Percentiles rank a stretch among this genome's conserved stretches.
Conservation (phyloP, 306 rosid genomes). For the Fagus crenata region DNA sequence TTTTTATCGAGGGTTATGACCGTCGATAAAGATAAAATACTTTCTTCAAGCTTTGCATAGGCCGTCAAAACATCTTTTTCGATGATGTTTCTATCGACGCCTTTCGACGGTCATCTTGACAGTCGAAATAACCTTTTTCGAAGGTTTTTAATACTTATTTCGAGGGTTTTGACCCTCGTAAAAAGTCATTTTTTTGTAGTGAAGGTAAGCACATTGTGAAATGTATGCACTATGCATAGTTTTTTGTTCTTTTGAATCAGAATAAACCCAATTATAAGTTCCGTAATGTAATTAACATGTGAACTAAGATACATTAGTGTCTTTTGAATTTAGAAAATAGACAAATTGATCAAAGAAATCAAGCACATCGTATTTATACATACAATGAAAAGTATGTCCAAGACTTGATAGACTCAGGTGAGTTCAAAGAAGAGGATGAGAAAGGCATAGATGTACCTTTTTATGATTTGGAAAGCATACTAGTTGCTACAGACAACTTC, state of each 20-base stretch:
- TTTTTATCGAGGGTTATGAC: no score
- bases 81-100: no score
- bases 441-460: slow-evolving; percentile 42
- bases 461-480: slow-evolving; percentile 30
- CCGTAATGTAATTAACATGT: background rate
- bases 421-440: slow-evolving; percentile 33
- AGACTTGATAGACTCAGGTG: slow-evolving; percentile 30
- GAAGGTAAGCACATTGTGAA: slow-evolving; percentile 27
- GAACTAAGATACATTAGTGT: background rate
- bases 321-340: slow-evolving; percentile 24
- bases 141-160: no score
- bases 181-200: no score
- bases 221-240: no score
- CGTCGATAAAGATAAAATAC: no score
- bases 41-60: no score
- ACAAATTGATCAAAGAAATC: slow-evolving; percentile 4
- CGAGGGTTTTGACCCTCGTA: no score
- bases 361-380: slow-evolving; percentile 16
- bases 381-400: slow-evolving; percentile 31
- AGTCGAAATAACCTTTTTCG: no score
- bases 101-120: no score
- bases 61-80: no score
- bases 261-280: background rate
- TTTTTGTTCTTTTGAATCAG: background rate
- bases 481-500: slow-evolving; percentile 47